Evolutionary conservation across 768 basidiomycete genomes (phyloP).

Genomic region (Flagelloscypha sp.): DNA sequence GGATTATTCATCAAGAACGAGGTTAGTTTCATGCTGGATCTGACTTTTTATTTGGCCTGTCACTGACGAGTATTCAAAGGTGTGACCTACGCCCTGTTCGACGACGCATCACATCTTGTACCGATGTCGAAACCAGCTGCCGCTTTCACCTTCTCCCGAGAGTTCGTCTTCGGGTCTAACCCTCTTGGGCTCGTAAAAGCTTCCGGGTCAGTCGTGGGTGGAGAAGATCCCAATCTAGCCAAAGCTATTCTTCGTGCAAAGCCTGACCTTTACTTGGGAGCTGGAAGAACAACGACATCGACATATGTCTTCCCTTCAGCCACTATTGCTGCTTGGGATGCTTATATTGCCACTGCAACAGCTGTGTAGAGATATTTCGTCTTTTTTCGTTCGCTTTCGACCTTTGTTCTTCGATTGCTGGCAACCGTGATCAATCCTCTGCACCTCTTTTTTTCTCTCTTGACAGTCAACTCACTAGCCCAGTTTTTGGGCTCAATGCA

Average conservation of each 20-base stretch:
- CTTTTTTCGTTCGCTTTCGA: too few species aligned
- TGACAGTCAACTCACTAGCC: too few species aligned
- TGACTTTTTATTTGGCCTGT: conserved; percentile 30
- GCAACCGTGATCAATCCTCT: too few species aligned
- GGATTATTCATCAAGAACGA: conserved; percentile 69
- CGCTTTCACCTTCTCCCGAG: conserved; percentile 50
- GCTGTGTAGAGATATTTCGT: too few species aligned
- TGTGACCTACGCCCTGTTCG: conserved; percentile 43
- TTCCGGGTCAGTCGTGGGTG: conserved; percentile 32
- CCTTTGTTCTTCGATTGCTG: too few species aligned
- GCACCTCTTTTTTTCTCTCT: too few species aligned
- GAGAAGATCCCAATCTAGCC: conserved; percentile 40
- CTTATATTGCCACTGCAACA: conserved; percentile 37
- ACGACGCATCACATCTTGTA: conserved; percentile 35
- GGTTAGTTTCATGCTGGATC: too few species aligned
- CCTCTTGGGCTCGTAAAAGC: conserved; percentile 45
- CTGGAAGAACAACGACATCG: conserved; percentile 38
- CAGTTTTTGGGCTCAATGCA: too few species aligned
- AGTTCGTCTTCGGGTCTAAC: conserved; percentile 62
- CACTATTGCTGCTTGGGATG: conserved; percentile 49
- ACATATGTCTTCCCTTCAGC: conserved; percentile 48
- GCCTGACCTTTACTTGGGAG: too few species aligned
- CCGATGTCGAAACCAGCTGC: conserved; percentile 25
- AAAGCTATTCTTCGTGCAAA: too few species aligned
- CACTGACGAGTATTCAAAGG: conserved; percentile 25